These are phyloP conservation scores for Lichtheimia ornata DNA, from an alignment of 371 early-diverging fungal species.

Conservation along the genomic window DNA sequence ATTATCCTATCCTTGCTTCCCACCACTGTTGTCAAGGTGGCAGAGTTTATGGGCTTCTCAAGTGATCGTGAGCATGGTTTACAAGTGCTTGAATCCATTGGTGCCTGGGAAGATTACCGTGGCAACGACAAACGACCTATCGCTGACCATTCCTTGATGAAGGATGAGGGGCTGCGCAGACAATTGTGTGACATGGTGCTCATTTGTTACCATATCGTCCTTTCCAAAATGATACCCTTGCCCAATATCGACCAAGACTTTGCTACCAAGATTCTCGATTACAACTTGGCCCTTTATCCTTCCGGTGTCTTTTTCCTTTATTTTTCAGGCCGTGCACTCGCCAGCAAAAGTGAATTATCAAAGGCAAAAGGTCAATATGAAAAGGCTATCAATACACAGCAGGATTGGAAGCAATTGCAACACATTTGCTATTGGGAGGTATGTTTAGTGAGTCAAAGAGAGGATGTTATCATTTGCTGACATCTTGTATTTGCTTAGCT, in stretches of 20 bases:
- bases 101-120: conserved; percentile 41
- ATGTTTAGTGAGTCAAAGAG: neutral
- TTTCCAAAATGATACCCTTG: conserved; percentile 61
- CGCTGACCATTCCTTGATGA: neutral
- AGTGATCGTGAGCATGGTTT: conserved; percentile 70
- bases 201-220: conserved; percentile 67
- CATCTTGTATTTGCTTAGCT: conserved; percentile 13
- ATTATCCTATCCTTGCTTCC: conserved; percentile 56
- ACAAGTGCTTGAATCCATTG: conserved; percentile 58
- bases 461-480: neutral
- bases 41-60: conserved; percentile 74
- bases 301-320: conserved; percentile 67
- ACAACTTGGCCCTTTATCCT: conserved; percentile 50
- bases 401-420: conserved; percentile 76
- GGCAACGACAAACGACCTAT: conserved; percentile 36
- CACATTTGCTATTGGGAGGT: conserved; percentile 80
- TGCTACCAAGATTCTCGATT: conserved; percentile 42
- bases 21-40: conserved; percentile 50
- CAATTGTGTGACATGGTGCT: conserved; percentile 66
- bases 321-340: conserved; percentile 57
- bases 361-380: conserved; percentile 54
- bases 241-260: conserved; percentile 49
- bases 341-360: conserved; percentile 46
- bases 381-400: conserved; percentile 43
- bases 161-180: conserved; percentile 34